Evolutionary conservation across 805 yeast species (phyloP).

Genomic region (Saccharomycopsis fermentans): DNA sequence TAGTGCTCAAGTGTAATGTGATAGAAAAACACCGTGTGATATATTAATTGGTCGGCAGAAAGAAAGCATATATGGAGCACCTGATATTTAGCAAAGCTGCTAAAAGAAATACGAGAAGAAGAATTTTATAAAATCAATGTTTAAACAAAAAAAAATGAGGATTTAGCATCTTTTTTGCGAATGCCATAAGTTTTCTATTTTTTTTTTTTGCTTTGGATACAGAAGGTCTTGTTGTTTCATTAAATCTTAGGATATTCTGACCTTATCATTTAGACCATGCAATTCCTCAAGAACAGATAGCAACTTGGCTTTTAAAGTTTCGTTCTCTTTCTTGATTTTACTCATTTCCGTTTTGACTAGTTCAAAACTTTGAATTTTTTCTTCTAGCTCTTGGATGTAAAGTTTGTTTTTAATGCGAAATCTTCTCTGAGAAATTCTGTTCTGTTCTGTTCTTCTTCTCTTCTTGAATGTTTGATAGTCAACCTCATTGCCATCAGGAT

Average conservation of each 20-base stretch:
- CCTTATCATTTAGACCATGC: neutral
- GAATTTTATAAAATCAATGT: too few relatives aligned
- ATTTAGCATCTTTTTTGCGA: too few relatives aligned
- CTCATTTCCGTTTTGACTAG: slow-evolving; percentile 55
- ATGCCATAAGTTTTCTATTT: too few relatives aligned
- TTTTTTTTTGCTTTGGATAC: too few relatives aligned
- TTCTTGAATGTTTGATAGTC: neutral
- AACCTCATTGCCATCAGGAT: neutral
- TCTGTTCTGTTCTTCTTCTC: slow-evolving; percentile 75
- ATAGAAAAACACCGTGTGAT: too few relatives aligned
- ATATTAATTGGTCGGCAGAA: too few relatives aligned
- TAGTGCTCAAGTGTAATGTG: too few relatives aligned
- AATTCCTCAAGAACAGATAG: slow-evolving; percentile 45
- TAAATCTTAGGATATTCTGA: neutral
- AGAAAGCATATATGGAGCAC: too few relatives aligned
- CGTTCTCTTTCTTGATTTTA: slow-evolving; percentile 55
- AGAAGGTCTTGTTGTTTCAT: too few relatives aligned
- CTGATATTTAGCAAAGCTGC: too few relatives aligned
- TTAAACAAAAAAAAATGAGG: too few relatives aligned
- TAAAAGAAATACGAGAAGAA: too few relatives aligned
- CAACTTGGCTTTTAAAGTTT: slow-evolving; percentile 55
- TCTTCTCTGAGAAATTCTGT: slow-evolving; percentile 84
- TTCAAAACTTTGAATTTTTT: slow-evolving; percentile 52
- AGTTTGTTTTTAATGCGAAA: slow-evolving; percentile 77
- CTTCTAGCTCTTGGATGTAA: slow-evolving; percentile 70